These are phyloP conservation scores for Phylloboletellus chloephorus DNA, from an alignment of 1,284 basidiomycete species.

Conservation along the genomic window DNA sequence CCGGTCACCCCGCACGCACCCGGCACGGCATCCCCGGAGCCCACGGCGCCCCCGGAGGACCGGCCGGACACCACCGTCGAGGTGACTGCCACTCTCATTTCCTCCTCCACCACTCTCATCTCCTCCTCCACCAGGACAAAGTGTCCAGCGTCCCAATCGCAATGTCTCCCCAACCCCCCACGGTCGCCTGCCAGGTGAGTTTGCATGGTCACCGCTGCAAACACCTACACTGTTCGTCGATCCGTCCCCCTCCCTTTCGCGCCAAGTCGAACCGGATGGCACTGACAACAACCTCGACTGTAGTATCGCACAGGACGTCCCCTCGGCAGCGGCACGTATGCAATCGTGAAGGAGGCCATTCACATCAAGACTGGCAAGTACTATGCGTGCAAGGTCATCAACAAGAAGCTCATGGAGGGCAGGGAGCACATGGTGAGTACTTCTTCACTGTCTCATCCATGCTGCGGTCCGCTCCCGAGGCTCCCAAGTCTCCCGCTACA, in stretches of 20 bases:
- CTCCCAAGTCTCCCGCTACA: background rate
- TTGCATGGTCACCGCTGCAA: background rate
- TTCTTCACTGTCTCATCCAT: slow-evolving; percentile 6
- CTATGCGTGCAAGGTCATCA: slow-evolving; percentile 92
- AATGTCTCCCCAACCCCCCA: slow-evolving; percentile 34
- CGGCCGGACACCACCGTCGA: slow-evolving; percentile 27
- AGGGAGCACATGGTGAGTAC: slow-evolving; percentile 75
- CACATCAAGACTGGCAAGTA: slow-evolving; percentile 87
- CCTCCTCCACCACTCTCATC: background rate
- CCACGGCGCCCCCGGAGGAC: slow-evolving; percentile 16
- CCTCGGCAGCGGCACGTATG: slow-evolving; percentile 87
- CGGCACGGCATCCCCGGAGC: slow-evolving; percentile 24
- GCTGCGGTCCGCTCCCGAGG: slow-evolving; percentile 10
- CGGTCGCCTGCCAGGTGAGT: slow-evolving; percentile 61
- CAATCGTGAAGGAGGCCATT: slow-evolving; percentile 92
- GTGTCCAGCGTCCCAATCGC: slow-evolving; percentile 7
- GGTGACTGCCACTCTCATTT: slow-evolving; percentile 14
- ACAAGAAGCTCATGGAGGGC: slow-evolving; percentile 97
- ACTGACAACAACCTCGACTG: slow-evolving; percentile 10
- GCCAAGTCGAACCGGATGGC: slow-evolving; percentile 1
- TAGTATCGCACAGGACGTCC: slow-evolving; percentile 93
- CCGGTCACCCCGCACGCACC: slow-evolving; percentile 20
- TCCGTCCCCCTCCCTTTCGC: slow-evolving; percentile 4
- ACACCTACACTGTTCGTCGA: background rate
- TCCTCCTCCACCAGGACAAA: slow-evolving; percentile 14